A percentile compares a stretch with the other conserved stretches of the same genome.
Evolutionary conservation across 768 basidiomycete genomes (phyloP).

Genomic region (Mycena sanguinolenta): DNA sequence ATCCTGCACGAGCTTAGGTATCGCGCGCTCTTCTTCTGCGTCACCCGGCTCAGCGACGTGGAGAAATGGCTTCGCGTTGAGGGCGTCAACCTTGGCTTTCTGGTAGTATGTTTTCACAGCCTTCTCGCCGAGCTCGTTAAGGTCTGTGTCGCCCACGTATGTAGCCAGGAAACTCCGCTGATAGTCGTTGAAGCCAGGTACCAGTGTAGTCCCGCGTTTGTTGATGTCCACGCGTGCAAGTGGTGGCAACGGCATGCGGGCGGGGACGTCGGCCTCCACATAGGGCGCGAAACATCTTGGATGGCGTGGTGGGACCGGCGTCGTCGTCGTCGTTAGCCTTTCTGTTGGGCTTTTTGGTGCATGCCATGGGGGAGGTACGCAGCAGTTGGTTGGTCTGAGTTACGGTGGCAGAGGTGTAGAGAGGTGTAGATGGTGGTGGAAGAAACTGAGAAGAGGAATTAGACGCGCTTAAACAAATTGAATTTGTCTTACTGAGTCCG

Average conservation of each 20-base stretch:
- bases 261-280: constrained; percentile 1
- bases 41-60: constrained; percentile 5
- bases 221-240: not conserved
- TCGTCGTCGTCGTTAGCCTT: no score
- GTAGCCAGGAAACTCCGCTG: constrained; percentile 21
- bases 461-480: no score
- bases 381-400: no score
- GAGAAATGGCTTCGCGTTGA: constrained; percentile 19
- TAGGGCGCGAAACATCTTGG: constrained; percentile 11
- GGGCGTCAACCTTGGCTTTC: constrained; percentile 6
- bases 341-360: no score
- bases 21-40: not conserved
- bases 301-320: no score
- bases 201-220: not conserved
- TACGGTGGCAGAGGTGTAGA: no score
- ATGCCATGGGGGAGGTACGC: no score
- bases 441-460: no score
- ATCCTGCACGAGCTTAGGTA: no score
- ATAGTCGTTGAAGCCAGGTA: constrained; percentile 20
- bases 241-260: constrained; percentile 25
- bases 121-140: not conserved
- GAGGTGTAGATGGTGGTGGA: no score
- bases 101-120: not conserved
- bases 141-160: constrained; percentile 10
- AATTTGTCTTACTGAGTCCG: no score